Conservation (phyloP, 202 grass and related monocot species). For the Digitaria exilis region DNA sequence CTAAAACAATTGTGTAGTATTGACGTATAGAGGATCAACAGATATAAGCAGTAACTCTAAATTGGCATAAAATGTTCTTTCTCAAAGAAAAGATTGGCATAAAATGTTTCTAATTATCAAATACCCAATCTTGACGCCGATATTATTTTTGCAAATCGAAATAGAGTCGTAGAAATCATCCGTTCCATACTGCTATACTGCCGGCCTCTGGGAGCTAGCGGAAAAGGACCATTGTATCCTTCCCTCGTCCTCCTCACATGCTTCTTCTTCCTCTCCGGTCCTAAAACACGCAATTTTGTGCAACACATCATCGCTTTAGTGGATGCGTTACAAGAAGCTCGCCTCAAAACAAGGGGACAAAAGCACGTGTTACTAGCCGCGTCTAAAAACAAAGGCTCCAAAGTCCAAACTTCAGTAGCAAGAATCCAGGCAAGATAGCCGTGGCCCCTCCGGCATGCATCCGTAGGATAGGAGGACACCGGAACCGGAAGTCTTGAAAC, state of each 20-base stretch:
- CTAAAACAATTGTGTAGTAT: too few species aligned
- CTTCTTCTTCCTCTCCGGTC: background rate
- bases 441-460: background rate
- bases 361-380: slow-evolving; percentile 9
- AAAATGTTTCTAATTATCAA: too few species aligned
- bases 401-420: background rate
- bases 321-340: background rate
- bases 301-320: background rate
- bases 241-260: background rate
- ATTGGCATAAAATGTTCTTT: too few species aligned
- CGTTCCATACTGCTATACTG: too few species aligned
- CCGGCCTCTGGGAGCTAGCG: too few species aligned
- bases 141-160: background rate
- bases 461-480: background rate
- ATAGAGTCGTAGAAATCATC: background rate
- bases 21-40: too few species aligned
- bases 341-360: background rate
- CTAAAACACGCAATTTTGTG: background rate
- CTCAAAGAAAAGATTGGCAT: too few species aligned
- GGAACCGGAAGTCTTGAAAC: background rate
- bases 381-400: background rate
- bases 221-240: background rate
- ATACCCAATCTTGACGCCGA: too few species aligned
- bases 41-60: too few species aligned
- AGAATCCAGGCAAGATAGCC: slow-evolving; percentile 5